These are phyloP conservation scores for Aspergillus bridgeri DNA, from an alignment of 495 filamentous ascomycete species.

Conservation along the genomic window DNA sequence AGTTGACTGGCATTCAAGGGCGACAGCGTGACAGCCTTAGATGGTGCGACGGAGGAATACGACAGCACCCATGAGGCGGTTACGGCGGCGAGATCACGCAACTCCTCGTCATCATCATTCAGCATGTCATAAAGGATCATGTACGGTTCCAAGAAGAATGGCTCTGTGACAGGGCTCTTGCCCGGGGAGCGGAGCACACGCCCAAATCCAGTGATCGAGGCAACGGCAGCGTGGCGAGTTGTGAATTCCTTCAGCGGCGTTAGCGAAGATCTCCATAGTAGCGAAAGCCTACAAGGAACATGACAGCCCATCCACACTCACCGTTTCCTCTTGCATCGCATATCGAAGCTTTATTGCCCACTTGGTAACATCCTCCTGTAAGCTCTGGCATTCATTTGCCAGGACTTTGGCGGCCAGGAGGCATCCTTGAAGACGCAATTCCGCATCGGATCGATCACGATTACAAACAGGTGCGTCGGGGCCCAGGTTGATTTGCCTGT, in stretches of 20 bases:
- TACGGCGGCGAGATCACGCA: slow-evolving; percentile 63
- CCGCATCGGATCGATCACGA: slow-evolving; percentile 41
- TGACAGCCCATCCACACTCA: slow-evolving; percentile 23
- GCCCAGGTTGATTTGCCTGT: slow-evolving; percentile 22
- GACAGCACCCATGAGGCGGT: slow-evolving; percentile 45
- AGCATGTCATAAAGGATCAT: slow-evolving; percentile 59
- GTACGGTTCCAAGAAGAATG: slow-evolving; percentile 42
- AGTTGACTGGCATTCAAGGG: slow-evolving; percentile 46
- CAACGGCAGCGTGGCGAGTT: slow-evolving; percentile 56
- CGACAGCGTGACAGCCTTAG: slow-evolving; percentile 31
- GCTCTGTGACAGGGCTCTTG: slow-evolving; percentile 25
- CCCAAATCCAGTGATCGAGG: slow-evolving; percentile 36
- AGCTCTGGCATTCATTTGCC: slow-evolving; percentile 17
- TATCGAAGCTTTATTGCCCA: slow-evolving; percentile 36
- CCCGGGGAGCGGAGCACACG: slow-evolving; percentile 24
- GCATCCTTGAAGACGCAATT: slow-evolving; percentile 48
- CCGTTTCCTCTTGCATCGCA: slow-evolving; percentile 42
- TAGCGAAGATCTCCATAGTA: background rate
- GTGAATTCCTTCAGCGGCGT: slow-evolving; percentile 55
- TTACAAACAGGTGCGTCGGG: slow-evolving; percentile 32
- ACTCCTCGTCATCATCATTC: slow-evolving; percentile 88
- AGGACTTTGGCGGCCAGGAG: slow-evolving; percentile 56
- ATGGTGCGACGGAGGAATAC: slow-evolving; percentile 29
- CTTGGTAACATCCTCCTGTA: slow-evolving; percentile 21
- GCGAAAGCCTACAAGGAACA: background rate